Base-by-base conservation (phyloP, 352 stramenopile species). In the Globisporangium uncinulatum region DNA sequence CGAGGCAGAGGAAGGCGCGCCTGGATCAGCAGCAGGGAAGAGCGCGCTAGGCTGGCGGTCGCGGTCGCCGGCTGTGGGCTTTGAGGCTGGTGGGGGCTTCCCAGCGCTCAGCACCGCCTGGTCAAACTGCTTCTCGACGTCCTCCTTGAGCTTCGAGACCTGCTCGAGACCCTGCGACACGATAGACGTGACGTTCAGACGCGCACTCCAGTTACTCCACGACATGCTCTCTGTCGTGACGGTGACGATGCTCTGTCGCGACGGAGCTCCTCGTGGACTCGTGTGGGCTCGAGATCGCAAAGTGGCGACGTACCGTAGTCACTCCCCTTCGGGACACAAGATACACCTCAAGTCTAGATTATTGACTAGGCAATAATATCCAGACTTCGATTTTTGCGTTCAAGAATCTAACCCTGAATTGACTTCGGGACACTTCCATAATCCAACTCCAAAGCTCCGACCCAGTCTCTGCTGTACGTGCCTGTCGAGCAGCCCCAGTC, bases 41-140 rank as follows among this genome's bases (percentile, higher is more conserved):
- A 39, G 34, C 7, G 6, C 34, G 34, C 10, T 39, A 6, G 34
- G 34, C 34, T 41, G 11, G 45, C 45, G 11, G 36, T 20, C 41
- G 41, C 17, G 41, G 5, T 15, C 17, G 34, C 8, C 34, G 34
- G 34, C 34, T 2, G 41, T 15, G 41, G 15, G 17, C 17, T 9
- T 46, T 3, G 34, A 39, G 34, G 34, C 34, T 1, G 34, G 0
- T 9, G 54, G 29, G 34, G 52, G 46, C 24, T 62, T 65, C 5
- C 59, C 62, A 46, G 54, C 29, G 46, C 70, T 67, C 19, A 77
- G 69, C 39, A 94, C 79, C 39, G 83, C 79, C 59, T 94, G 78
- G 49, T 94, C 84, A 55, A 94, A 94, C 56, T 89, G 85, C 66
- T 94, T 94, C 66, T 94, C 84, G 51, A 94, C 84, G 59, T 94